Evolutionary conservation across 257 asterid species (phyloP).

Genomic region (Rhazya stricta): DNA sequence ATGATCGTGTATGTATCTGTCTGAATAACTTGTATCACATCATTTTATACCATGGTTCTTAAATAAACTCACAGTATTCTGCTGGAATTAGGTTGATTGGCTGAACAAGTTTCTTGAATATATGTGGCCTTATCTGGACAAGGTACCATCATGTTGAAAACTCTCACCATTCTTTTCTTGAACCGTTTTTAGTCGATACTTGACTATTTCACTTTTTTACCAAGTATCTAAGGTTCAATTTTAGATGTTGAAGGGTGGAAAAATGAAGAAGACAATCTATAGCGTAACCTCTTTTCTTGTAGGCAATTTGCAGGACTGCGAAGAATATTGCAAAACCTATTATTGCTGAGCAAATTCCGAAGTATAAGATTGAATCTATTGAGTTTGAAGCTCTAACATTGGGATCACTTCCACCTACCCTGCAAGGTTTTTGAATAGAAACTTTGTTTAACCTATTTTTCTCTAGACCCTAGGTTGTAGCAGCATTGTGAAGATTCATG

Average conservation of each 20-base stretch:
- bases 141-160: conserved; percentile 43
- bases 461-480: background rate
- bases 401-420: conserved; percentile 50
- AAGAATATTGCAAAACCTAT: conserved; percentile 40
- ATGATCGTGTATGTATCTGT: conserved; percentile 71
- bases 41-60: background rate
- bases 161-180: conserved; percentile 4
- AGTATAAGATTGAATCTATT: conserved; percentile 44
- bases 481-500: background rate
- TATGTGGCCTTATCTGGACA: conserved; percentile 96
- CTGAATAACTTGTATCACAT: conserved; percentile 2
- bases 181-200: conserved; percentile 1
- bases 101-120: conserved; percentile 67
- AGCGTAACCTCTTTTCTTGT: conserved; percentile 3
- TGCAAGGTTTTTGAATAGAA: conserved; percentile 32
- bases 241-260: background rate
- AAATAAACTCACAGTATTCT: background rate
- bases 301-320: conserved; percentile 51
- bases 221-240: background rate
- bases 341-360: conserved; percentile 47
- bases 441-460: background rate
- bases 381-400: conserved; percentile 42
- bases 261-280: background rate
- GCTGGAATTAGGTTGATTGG: conserved; percentile 70
- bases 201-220: background rate